Evolutionary conservation across 495 filamentous ascomycete species (phyloP).

Genomic region (Penicillium bialowiezense): DNA sequence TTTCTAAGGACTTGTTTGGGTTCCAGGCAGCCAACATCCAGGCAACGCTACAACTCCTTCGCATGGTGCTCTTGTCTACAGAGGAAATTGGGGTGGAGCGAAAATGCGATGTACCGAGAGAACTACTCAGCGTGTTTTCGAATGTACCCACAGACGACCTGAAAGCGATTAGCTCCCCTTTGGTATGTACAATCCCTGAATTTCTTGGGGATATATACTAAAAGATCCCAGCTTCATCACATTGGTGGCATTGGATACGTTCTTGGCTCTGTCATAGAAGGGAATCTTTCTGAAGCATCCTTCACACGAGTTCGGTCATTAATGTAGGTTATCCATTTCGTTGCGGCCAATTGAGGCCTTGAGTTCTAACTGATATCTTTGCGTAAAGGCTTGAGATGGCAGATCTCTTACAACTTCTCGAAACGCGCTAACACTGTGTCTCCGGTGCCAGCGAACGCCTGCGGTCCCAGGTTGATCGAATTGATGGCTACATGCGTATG

Average conservation of each 20-base stretch:
- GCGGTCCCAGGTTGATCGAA: constrained; percentile 39
- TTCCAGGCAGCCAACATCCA: constrained; percentile 52
- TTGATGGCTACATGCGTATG: constrained; percentile 46
- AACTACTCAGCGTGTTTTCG: constrained; percentile 43
- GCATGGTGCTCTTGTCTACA: constrained; percentile 43
- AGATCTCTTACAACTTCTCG: constrained; percentile 42
- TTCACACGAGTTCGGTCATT: constrained; percentile 40
- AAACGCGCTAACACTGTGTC: constrained; percentile 34
- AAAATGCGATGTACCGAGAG: constrained; percentile 44
- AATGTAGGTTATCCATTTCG: too few relatives aligned
- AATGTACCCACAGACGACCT: constrained; percentile 41
- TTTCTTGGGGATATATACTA: not conserved
- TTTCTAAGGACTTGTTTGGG: constrained; percentile 33
- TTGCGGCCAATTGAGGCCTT: too few relatives aligned
- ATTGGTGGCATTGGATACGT: constrained; percentile 48
- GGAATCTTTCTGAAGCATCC: constrained; percentile 39
- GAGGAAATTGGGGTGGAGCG: constrained; percentile 37
- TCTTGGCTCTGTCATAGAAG: constrained; percentile 46
- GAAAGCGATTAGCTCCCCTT: constrained; percentile 45
- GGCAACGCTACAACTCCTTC: constrained; percentile 46
- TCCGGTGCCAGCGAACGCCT: constrained; percentile 38
- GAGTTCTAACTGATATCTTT: too few relatives aligned
- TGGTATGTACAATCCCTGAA: constrained; percentile 19
- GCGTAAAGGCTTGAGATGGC: constrained; percentile 36
- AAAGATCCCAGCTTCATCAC: constrained; percentile 36